phyloP scores from a whole-genome alignment of 208 protist genomes.

The Leishmania aethiopica region DNA sequence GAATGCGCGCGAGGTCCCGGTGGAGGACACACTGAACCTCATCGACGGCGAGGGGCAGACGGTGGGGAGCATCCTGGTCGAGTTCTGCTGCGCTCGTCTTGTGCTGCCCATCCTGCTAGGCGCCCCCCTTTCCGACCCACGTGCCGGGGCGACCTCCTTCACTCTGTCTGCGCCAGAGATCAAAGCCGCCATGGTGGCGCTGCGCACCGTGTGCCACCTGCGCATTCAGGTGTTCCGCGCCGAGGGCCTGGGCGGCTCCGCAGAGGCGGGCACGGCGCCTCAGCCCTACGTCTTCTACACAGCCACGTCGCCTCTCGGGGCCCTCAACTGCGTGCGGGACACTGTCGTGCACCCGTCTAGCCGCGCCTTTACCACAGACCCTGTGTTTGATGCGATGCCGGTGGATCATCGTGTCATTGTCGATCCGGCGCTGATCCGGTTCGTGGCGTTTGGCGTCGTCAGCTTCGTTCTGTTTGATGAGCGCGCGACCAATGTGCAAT shows the following conservation, averaged over 20 bases:
- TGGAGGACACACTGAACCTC: constrained; percentile 52
- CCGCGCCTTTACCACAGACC: constrained; percentile 45
- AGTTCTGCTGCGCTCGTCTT: constrained; percentile 57
- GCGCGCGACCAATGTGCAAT: constrained; percentile 55
- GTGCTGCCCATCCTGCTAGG: constrained; percentile 75
- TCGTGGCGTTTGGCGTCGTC: constrained; percentile 61
- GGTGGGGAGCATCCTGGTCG: constrained; percentile 49
- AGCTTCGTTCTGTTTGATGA: constrained; percentile 89
- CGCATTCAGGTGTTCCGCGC: constrained; percentile 78
- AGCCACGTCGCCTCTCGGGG: constrained; percentile 33
- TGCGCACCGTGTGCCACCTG: constrained; percentile 68
- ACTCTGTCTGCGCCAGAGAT: constrained; percentile 44
- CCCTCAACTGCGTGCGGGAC: constrained; percentile 67
- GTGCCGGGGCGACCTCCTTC: not conserved
- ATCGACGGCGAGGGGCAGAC: constrained; percentile 48
- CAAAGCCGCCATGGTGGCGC: constrained; percentile 56
- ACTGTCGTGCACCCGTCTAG: constrained; percentile 63
- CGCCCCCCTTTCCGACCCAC: constrained; percentile 19
- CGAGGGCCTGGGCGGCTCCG: constrained; percentile 31
- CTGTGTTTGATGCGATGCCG: constrained; percentile 68
- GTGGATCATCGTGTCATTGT: constrained; percentile 79
- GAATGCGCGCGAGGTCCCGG: constrained; percentile 42
- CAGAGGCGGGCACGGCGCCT: constrained; percentile 23
- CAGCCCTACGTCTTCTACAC: constrained; percentile 92
- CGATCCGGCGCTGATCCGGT: constrained; percentile 64